phyloP scores from a whole-genome alignment of 345 rosid genomes.

The Euclidium syriacum region DNA sequence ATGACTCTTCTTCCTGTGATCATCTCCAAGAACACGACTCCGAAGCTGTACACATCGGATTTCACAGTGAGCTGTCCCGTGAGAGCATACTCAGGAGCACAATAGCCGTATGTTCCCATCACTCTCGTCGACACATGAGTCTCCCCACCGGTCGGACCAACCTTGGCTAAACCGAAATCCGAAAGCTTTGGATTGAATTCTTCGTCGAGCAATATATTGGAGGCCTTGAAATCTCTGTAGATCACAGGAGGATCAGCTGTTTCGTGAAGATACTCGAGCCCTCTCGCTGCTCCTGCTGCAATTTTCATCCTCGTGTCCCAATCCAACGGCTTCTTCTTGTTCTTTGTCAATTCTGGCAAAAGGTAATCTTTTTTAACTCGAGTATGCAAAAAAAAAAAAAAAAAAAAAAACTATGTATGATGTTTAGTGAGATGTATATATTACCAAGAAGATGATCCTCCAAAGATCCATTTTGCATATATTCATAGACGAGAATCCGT shows the following conservation, averaged over 20 bases:
- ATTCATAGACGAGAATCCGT: conserved; percentile 66
- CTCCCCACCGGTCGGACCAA: conserved; percentile 69
- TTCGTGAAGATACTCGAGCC: conserved; percentile 80
- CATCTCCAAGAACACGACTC: conserved; percentile 73
- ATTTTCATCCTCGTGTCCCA: conserved; percentile 74
- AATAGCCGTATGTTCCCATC: conserved; percentile 85
- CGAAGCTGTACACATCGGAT: conserved; percentile 82
- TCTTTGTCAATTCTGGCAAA: conserved; percentile 36
- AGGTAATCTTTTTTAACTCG: neutral
- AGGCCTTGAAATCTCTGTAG: conserved; percentile 77
- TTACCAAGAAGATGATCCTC: conserved; percentile 82
- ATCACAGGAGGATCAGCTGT: conserved; percentile 66
- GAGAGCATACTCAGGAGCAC: conserved; percentile 73
- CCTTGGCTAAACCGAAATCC: conserved; percentile 82
- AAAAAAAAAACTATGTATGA: too few relatives aligned
- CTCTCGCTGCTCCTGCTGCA: conserved; percentile 72
- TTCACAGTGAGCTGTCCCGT: conserved; percentile 66
- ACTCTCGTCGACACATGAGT: conserved; percentile 77
- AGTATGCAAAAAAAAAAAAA: too few relatives aligned
- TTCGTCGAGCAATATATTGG: conserved; percentile 59
- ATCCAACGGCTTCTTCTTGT: conserved; percentile 45
- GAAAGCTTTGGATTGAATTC: conserved; percentile 69
- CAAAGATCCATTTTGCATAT: conserved; percentile 62
- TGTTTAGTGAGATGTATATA: neutral
- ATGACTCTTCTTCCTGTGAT: conserved; percentile 83